Evolutionary conservation across 352 stramenopile species (phyloP), one percentile per base, ranked within the genome.

Genomic region (Phytopythium helicoides): DNA sequence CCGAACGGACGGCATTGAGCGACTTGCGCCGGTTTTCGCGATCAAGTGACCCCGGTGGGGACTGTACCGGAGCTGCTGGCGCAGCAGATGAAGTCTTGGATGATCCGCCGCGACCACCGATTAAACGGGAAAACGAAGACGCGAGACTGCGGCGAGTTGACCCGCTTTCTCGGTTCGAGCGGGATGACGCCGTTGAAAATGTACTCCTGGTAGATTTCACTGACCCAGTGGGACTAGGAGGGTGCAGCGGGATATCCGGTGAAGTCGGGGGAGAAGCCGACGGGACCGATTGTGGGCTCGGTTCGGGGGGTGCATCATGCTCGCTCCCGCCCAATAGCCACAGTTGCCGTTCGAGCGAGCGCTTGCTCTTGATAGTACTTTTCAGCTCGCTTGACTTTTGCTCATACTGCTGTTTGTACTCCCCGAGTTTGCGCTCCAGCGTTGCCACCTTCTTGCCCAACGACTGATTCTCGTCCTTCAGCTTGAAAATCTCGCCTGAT

Each of bases 401-500:
- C 37, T 67, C 60, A 25, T 54, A 78, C 37, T 83, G 70, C 36
- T 66, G 58, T 39, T 82, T 81, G 60, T 75, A 75, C 23, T 74
- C 65, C 1, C 35, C 58, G 25, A 80, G 47, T 45, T 73, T 66
- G 3, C 46, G 46, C 36, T 81, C 68, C 38, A 65, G 52, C 18
- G 52, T 48, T 7, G 58, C 14, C 3, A 68, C 60, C 40, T 75
- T 70, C 11, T 61, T 66, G 50, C 74, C 70, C 1, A 90, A 54
- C 10, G 58, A 54, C 19, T 65, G 67, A 36, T 84, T 88, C 11
- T 88, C 69, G 47, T 92, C 81, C 54, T 86, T 80, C 15, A 94
- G 49, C 38, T 77, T 75, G 22, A 87, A 77, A 11, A 94, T 68
- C 23, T 84, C 76, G 2, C 84, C 81, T 3, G 80, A 92, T 59